Base-by-base conservation (phyloP, 345 rosid species). In the Brassica nigra region DNA sequence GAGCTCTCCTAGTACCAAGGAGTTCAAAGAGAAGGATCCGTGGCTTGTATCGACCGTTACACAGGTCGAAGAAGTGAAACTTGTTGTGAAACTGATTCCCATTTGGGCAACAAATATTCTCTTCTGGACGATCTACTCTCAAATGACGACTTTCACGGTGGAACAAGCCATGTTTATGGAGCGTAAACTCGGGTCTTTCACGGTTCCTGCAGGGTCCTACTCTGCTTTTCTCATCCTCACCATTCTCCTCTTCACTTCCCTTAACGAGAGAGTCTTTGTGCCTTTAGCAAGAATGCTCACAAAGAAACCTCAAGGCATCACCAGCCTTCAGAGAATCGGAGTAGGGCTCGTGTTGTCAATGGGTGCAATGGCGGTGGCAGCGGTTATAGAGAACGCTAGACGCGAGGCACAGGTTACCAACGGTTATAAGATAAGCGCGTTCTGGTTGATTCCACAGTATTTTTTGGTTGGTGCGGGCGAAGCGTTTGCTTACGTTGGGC, bases 401-500 rank as follows among this genome's bases (percentile, higher is more conserved):
- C 86, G 92, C 47, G 82, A 76, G 10, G 57, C 18, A 11, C 90
- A 83, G 7, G 79, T 75, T 71, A 70, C 71, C 1, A 52, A 78
- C 10, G 23, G 69, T 12, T 68, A 44, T 1, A 44, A 59, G 54
- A 88, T 87, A 42, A 92, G 93, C 49, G 97, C 95, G 37, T 92
- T 90, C 77, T 90, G 94, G 97, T 83, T 95, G 55, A 84, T 95
- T 28, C 89, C 92, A 0, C 99, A 95, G 64, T 91, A 78, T 74
- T 91, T 91, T 81, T 85, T 92, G 2, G 97, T 92, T 6, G 99
- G 97, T 39, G 89, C 94, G 0, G 99, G 97, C n/a, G 99, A 95
- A 68, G 97, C 97, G 6, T 95, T 95, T 76, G 95, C 87, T 34
- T 92, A 95, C 18, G 97, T 91, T 12, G 97, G 99, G 64, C 94